Evolutionary conservation across 495 filamentous ascomycete genomes (phyloP), one percentile per base, ranked within the genome.

Genomic region (Penicillium lagena): DNA sequence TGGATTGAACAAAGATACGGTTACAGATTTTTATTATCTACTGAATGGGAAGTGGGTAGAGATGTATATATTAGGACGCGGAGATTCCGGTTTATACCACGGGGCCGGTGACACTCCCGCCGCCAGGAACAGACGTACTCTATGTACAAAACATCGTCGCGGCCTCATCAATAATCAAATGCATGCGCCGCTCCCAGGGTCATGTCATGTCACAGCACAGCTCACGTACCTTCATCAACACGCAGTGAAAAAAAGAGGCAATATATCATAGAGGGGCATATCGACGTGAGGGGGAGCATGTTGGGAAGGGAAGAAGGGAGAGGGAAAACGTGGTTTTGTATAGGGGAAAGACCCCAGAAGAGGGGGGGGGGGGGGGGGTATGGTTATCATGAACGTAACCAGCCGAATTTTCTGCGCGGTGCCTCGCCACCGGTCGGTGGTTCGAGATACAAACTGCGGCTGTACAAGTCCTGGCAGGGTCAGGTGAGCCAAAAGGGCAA

Each of bases 401-500:
- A 73, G 47, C 65, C 68, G 35, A 71, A 73, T 50, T 67, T 71
- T 46, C 50, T 71, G 9, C 65, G 67, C 35, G 54, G 55, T n/a
- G 54, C 39, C 38, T 71, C 67, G 37, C 59, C 58, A 43, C 68
- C 63, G 15, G 61, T 63, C 29, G 68, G 64, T 28, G 68, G 70
- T 57, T 73, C 70, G 42, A 73, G 54, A 37, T 69, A 65, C 52
- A 67, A 55, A 43, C 70, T 73, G 45, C 70, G 68, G 29, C 65
- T 58, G 55, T 68, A 73, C 40, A 71, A 50, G 40, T 71, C 70
- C 70, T 73, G 46, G 7, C 22, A 22, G 22, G 22, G 22, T 22
- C 22, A 22, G 22, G 22, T 22, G 2, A 22, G 22, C 22, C 22
- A 22, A 22, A 22, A 22, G 22, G 22, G 22, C 22, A 22, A 22